Evolutionary conservation across 352 stramenopile species (phyloP).

Genomic region (Blastocystis sp.): DNA sequence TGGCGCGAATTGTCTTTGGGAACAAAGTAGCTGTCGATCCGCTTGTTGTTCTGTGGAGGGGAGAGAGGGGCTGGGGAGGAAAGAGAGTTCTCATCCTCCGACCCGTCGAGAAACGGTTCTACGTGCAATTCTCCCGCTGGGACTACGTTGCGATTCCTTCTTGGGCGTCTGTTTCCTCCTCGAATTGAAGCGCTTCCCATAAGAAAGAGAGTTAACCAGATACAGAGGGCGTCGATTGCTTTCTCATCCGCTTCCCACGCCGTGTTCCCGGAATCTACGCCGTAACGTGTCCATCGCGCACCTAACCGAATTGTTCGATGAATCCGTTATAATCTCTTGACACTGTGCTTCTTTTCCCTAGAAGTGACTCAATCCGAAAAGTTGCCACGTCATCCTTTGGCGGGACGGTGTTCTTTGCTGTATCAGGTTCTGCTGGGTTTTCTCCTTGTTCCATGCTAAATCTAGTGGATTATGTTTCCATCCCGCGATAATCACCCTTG

Average conservation of each 20-base stretch:
- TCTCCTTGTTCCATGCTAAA: neutral
- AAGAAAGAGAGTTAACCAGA: neutral
- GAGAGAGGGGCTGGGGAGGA: constrained; percentile 16
- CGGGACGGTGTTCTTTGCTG: neutral
- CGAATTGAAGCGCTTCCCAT: neutral
- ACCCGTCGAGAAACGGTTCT: neutral
- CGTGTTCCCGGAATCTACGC: neutral
- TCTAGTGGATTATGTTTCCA: neutral
- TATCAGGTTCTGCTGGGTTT: neutral
- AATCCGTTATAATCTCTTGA: constrained; percentile 3
- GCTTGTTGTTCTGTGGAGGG: constrained; percentile 40
- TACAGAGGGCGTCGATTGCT: constrained; percentile 51
- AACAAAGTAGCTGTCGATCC: constrained; percentile 31
- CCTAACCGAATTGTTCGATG: constrained; percentile 35
- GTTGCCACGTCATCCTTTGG: neutral
- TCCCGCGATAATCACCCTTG: too few species aligned
- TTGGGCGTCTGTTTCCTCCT: neutral
- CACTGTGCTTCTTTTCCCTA: constrained; percentile 19
- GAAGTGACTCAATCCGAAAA: neutral
- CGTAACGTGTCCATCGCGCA: neutral
- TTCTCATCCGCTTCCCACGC: neutral
- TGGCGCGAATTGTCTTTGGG: neutral
- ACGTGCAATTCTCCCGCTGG: neutral
- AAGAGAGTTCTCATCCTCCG: constrained; percentile 28
- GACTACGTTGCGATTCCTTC: neutral